These are phyloP conservation scores for Rhodosorus marinus DNA, from an alignment of 23 red algal species.

Conservation along the genomic window DNA sequence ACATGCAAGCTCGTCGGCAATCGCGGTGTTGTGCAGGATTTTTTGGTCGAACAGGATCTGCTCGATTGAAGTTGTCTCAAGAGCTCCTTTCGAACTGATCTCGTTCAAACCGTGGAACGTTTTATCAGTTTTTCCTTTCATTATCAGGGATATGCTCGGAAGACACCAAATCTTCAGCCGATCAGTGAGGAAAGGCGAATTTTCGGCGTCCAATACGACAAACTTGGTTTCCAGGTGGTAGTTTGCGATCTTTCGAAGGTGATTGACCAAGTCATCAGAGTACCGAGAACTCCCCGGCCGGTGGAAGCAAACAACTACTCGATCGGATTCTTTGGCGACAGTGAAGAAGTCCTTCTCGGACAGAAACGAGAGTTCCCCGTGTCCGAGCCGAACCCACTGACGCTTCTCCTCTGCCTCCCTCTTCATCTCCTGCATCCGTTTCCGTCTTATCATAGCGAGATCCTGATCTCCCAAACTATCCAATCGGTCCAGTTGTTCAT, in stretches of 20 bases:
- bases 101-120: conserved; percentile 9
- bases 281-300: conserved; percentile 1
- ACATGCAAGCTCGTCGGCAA: neutral
- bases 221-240: conserved; percentile 7
- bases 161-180: neutral
- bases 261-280: conserved; percentile 8
- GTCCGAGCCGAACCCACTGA: conserved; percentile 3
- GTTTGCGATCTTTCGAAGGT: neutral
- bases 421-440: conserved; percentile 2
- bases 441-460: neutral
- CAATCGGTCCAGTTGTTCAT: conserved; percentile 3
- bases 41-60: neutral
- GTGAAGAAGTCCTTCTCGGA: conserved; percentile 6
- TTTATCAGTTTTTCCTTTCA: neutral
- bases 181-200: conserved; percentile 1
- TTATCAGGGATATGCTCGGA: conserved; percentile 3
- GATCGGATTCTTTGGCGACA: conserved; percentile 3
- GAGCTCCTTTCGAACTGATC: neutral
- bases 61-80: neutral
- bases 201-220: conserved; percentile 8
- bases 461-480: conserved; percentile 2
- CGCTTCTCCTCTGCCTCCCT: conserved; percentile 3
- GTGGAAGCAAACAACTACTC: conserved; percentile 3
- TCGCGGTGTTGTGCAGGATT: neutral
- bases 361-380: conserved; percentile 1